These are phyloP conservation scores for Luzula sylvatica DNA, from an alignment of 176 grass and related monocot species.

Conservation along the genomic window DNA sequence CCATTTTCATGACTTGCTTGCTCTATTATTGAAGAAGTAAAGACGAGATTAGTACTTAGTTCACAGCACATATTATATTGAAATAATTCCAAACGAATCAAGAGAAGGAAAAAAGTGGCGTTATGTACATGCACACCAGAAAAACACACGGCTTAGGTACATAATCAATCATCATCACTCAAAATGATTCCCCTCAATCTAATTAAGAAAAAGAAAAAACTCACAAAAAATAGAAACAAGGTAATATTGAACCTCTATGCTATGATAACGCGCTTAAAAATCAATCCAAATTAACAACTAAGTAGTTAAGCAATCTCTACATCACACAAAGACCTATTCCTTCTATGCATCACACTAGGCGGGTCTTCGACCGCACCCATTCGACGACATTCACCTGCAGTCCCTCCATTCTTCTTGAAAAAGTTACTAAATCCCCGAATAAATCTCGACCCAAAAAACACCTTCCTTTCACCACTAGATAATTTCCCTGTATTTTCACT, in stretches of 20 bases:
- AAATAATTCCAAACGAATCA: no score
- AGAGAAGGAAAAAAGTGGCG: no score
- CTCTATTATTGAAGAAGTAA: no score
- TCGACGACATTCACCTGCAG: neutral
- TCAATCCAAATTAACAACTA: neutral
- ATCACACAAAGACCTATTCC: conserved; percentile 12
- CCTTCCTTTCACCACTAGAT: conserved; percentile 7
- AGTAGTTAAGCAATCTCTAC: conserved; percentile 17
- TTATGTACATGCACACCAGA: no score
- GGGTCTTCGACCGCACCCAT: conserved; percentile 15
- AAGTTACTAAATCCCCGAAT: conserved; percentile 71
- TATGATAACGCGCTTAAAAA: conserved; percentile 8
- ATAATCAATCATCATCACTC: no score
- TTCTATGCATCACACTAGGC: conserved; percentile 4
- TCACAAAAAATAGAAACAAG: neutral
- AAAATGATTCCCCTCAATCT: no score
- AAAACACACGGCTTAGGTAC: no score
- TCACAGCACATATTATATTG: no score
- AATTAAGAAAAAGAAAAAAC: no score
- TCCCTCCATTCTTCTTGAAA: conserved; percentile 35
- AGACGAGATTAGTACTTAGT: no score
- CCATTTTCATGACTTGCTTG: no score
- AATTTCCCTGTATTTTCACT: conserved; percentile 6
- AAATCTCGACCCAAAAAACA: conserved; percentile 44
- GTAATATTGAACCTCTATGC: neutral